These are phyloP conservation scores for Pulveroboletus ravenelii DNA, from an alignment of 768 basidiomycete species.

Conservation along the genomic window DNA sequence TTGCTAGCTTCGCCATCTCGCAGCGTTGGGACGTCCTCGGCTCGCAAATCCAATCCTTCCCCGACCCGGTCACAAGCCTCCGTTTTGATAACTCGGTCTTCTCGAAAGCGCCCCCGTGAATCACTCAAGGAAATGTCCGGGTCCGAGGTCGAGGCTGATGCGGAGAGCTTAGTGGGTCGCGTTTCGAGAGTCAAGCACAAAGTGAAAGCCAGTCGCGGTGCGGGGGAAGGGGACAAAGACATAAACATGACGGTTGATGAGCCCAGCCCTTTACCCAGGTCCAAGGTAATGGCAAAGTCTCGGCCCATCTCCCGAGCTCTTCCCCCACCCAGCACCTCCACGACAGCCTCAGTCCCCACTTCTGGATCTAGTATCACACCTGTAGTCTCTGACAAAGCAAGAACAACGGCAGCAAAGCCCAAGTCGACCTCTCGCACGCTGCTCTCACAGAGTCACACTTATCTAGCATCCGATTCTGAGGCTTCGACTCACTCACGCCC, in stretches of 20 bases:
- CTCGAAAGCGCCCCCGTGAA: slow-evolving; percentile 24
- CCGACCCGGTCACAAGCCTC: slow-evolving; percentile 21
- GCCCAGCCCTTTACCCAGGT: too few relatives aligned
- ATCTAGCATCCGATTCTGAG: slow-evolving; percentile 21
- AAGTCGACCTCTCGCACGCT: slow-evolving; percentile 18
- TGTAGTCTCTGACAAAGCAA: slow-evolving; percentile 1
- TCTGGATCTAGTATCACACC: neutral
- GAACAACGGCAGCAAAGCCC: neutral
- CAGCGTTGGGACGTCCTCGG: slow-evolving; percentile 7
- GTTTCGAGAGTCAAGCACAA: slow-evolving; percentile 7
- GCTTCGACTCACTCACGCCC: slow-evolving; percentile 15
- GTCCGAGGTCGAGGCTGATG: slow-evolving; percentile 19
- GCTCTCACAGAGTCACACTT: slow-evolving; percentile 19
- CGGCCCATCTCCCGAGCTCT: slow-evolving; percentile 9
- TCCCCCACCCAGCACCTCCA: slow-evolving; percentile 5
- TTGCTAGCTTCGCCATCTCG: slow-evolving; percentile 1
- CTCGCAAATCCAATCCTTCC: slow-evolving; percentile 22
- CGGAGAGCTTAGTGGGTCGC: slow-evolving; percentile 5
- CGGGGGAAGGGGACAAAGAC: slow-evolving; percentile 1
- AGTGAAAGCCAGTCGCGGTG: neutral
- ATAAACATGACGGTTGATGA: slow-evolving; percentile 6
- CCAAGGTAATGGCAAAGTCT: slow-evolving; percentile 7
- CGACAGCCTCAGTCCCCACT: neutral
- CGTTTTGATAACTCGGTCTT: slow-evolving; percentile 2
- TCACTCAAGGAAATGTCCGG: slow-evolving; percentile 16